Conservation (phyloP, 2,329 filamentous ascomycete genomes). For the Epichloe amarillans region DNA sequence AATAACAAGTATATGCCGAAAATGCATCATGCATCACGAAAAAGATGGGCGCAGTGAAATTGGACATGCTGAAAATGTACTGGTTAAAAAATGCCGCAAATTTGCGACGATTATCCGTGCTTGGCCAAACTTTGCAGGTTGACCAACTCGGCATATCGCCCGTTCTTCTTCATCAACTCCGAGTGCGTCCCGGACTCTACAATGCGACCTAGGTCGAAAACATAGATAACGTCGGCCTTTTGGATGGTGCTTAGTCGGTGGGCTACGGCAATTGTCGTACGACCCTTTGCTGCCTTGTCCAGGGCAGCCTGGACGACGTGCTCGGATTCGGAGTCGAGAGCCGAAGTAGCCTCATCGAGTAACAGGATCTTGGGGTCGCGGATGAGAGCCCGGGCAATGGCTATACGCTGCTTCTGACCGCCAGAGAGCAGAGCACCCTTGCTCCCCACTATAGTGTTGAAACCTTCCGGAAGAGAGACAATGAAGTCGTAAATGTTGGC, state of each 20-base stretch:
- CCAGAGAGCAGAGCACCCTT: slow-evolving; percentile 79
- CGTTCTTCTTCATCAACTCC: slow-evolving; percentile 56
- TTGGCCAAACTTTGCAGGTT: slow-evolving; percentile 67
- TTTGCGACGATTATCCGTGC: slow-evolving; percentile 17
- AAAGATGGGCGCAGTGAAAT: too few relatives aligned
- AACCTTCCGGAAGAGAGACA: slow-evolving; percentile 70
- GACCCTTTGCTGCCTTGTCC: slow-evolving; percentile 68
- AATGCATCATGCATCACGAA: background rate
- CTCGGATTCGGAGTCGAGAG: slow-evolving; percentile 64
- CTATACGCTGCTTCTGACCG: slow-evolving; percentile 89
- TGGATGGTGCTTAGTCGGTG: slow-evolving; percentile 88
- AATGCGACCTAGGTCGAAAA: slow-evolving; percentile 82
- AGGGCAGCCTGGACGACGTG: slow-evolving; percentile 70
- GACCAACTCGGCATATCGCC: slow-evolving; percentile 66
- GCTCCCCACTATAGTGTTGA: slow-evolving; percentile 72
- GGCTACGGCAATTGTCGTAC: slow-evolving; percentile 88
- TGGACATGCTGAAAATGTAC: too few relatives aligned
- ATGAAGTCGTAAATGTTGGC: slow-evolving; percentile 92
- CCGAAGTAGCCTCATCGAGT: slow-evolving; percentile 69
- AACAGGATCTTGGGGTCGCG: slow-evolving; percentile 82
- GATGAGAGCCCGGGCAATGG: slow-evolving; percentile 80
- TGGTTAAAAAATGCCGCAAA: background rate
- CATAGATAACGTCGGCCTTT: slow-evolving; percentile 87
- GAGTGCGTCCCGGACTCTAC: slow-evolving; percentile 74
- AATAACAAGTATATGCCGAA: background rate